Base-by-base conservation (phyloP, 345 rosid genomes). In the Lumnitzera racemosa region DNA sequence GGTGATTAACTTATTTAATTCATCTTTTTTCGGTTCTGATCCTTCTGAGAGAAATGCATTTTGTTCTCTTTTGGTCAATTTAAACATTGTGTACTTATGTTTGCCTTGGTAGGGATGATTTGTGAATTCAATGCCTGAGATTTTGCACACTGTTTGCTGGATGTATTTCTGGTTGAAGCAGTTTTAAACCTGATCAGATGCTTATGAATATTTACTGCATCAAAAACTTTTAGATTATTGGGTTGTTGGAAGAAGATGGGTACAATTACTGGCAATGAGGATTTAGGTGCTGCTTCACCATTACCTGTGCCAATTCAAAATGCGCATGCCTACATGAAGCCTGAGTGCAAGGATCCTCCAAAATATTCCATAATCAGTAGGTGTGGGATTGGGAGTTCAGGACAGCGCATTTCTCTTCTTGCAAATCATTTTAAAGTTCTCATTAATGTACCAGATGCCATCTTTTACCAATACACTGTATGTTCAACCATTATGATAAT, bases 401-500 rank as follows among this genome's bases (percentile, higher is more conserved):
- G 98, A 7, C 62, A 48, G 24, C 69, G 53, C 24, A 71, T 89
- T 68, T 51, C 73, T 47, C 61, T 92, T 71, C 84, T 81, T 25
- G 55, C 84, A 51, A 92, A 92, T 71, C 91, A 89, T 78, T 92
- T 72, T 62, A 73, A 82, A 77, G 97, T 77, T 55, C 62, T 82
- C 14, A 72, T 92, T 49, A 59, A 64, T 58, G 64, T 52, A 49
- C 76, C 78, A 48, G 81, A 87, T 80, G 82, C 77, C 15, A 81
- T 83, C 43, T 89, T 89, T 70, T 81, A 83, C 77, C 96, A 89
- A 64, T 89, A 89, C 61, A 77, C 61, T 67, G 98, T 92, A 84
- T 69, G 91, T 62, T 70, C 57, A 16, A 46, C 48, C 7, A 7
- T 36, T 36, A 27, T 1, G 31, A 9, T 9, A 4, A 9, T 36